Conservation (phyloP, 2,329 filamentous ascomycete species). For the Claviceps fusiformis region DNA sequence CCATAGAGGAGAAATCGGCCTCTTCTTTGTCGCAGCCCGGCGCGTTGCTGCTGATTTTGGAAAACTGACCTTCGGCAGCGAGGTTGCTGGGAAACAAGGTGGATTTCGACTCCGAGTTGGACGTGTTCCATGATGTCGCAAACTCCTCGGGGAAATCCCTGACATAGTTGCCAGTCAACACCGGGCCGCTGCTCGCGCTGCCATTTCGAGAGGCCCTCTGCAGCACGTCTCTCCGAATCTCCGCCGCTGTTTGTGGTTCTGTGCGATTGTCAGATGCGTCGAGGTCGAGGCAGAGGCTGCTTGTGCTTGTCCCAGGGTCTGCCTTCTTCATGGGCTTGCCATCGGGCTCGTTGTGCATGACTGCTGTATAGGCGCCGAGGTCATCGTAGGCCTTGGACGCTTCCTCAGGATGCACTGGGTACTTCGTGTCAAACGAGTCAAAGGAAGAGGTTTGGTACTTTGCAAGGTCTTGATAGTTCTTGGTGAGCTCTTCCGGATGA, state of each 20-base stretch:
- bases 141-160: slow-evolving; percentile 42
- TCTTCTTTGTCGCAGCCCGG: slow-evolving; percentile 13
- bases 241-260: slow-evolving; percentile 17
- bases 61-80: background rate
- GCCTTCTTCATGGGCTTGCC: slow-evolving; percentile 14
- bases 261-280: slow-evolving; percentile 22
- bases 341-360: slow-evolving; percentile 23
- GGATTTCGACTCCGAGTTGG: slow-evolving; percentile 14
- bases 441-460: slow-evolving; percentile 23
- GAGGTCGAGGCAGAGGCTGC: slow-evolving; percentile 16
- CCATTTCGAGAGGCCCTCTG: slow-evolving; percentile 12
- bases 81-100: slow-evolving; percentile 12
- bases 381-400: slow-evolving; percentile 26
- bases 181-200: slow-evolving; percentile 5
- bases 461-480: slow-evolving; percentile 27
- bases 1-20: slow-evolving; percentile 23
- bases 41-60: background rate
- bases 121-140: slow-evolving; percentile 25
- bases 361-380: slow-evolving; percentile 24
- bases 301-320: slow-evolving; percentile 17
- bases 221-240: slow-evolving; percentile 19
- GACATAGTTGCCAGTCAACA: slow-evolving; percentile 33
- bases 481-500: slow-evolving; percentile 26
- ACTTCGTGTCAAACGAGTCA: slow-evolving; percentile 13
- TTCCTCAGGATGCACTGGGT: slow-evolving; percentile 21